These are phyloP conservation scores for Wickerhamomyces ciferrii DNA, from an alignment of 805 yeast species.

Conservation along the genomic window DNA sequence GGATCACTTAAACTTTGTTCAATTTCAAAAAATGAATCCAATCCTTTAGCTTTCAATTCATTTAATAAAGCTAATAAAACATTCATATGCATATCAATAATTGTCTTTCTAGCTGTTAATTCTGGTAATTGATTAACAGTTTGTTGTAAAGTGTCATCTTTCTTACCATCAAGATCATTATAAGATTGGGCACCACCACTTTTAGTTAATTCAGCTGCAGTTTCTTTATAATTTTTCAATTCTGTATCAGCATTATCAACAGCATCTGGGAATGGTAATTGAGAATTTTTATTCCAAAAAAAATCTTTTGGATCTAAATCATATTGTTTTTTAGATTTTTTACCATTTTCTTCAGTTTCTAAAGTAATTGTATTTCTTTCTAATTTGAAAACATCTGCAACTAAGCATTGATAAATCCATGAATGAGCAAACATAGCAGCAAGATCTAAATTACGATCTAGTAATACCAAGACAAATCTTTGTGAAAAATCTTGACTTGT, in stretches of 20 bases:
- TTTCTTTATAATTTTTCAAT: constrained; percentile 73
- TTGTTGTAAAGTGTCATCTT: constrained; percentile 58
- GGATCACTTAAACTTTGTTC: constrained; percentile 74
- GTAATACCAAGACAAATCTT: constrained; percentile 70
- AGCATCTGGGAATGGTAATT: constrained; percentile 96
- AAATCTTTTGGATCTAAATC: constrained; percentile 93
- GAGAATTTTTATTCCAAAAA: constrained; percentile 83
- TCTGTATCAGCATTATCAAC: constrained; percentile 93
- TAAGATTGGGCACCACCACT: constrained; percentile 66
- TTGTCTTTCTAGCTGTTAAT: constrained; percentile 78
- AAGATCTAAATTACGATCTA: constrained; percentile 87
- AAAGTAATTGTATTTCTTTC: constrained; percentile 78
- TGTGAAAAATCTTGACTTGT: constrained; percentile 30
- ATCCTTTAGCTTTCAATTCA: constrained; percentile 78
- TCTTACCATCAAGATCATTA: constrained; percentile 62
- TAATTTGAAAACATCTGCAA: constrained; percentile 83
- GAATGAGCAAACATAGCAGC: constrained; percentile 95
- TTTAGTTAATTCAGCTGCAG: constrained; percentile 80
- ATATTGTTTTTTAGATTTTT: constrained; percentile 48
- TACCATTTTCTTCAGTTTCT: constrained; percentile 32
- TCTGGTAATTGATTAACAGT: constrained; percentile 94
- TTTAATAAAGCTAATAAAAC: constrained; percentile 79
- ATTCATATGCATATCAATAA: constrained; percentile 96
- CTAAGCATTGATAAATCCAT: constrained; percentile 97
- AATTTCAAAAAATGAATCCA: constrained; percentile 90